These are phyloP conservation scores for Imleria badia DNA, from an alignment of 768 basidiomycete species.

Conservation along the genomic window DNA sequence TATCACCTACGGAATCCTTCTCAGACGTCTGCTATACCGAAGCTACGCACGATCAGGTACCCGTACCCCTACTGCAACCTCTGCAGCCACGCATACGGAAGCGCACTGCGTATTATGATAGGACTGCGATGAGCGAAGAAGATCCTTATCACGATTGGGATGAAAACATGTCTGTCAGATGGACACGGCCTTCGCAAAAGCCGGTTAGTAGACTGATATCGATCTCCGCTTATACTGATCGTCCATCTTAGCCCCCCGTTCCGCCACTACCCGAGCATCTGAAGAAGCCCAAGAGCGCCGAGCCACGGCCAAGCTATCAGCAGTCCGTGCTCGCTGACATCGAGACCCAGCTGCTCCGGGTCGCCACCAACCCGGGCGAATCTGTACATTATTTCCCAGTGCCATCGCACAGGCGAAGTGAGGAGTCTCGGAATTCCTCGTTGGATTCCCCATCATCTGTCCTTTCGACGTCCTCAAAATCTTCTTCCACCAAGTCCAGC, in stretches of 20 bases:
- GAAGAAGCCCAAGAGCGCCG: slow-evolving; percentile 9
- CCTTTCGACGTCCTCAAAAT: slow-evolving; percentile 22
- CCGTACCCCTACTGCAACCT: slow-evolving; percentile 32
- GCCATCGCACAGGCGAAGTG: slow-evolving; percentile 32
- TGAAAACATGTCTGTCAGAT: slow-evolving; percentile 34
- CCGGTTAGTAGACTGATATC: slow-evolving; percentile 17
- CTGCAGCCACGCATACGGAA: slow-evolving; percentile 34
- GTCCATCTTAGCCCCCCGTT: slow-evolving; percentile 21
- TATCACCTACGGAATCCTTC: slow-evolving; percentile 41
- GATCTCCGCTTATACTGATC: slow-evolving; percentile 1
- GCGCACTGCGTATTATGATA: slow-evolving; percentile 26
- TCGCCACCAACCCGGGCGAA: slow-evolving; percentile 25
- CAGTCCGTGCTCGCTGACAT: slow-evolving; percentile 32
- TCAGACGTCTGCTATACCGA: slow-evolving; percentile 43
- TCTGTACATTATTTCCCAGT: slow-evolving; percentile 37
- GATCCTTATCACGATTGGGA: slow-evolving; percentile 37
- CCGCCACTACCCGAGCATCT: slow-evolving; percentile 30
- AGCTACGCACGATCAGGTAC: slow-evolving; percentile 36
- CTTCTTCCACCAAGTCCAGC: slow-evolving; percentile 19
- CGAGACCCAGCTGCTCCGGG: slow-evolving; percentile 30
- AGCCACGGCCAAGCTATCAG: slow-evolving; percentile 28
- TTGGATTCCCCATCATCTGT: slow-evolving; percentile 31
- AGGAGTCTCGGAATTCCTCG: slow-evolving; percentile 26
- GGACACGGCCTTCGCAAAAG: slow-evolving; percentile 8
- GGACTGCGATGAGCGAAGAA: slow-evolving; percentile 35